These are phyloP conservation scores for Ophiosphaerella korrae DNA, from an alignment of 2,329 filamentous ascomycete species.

Conservation along the genomic window DNA sequence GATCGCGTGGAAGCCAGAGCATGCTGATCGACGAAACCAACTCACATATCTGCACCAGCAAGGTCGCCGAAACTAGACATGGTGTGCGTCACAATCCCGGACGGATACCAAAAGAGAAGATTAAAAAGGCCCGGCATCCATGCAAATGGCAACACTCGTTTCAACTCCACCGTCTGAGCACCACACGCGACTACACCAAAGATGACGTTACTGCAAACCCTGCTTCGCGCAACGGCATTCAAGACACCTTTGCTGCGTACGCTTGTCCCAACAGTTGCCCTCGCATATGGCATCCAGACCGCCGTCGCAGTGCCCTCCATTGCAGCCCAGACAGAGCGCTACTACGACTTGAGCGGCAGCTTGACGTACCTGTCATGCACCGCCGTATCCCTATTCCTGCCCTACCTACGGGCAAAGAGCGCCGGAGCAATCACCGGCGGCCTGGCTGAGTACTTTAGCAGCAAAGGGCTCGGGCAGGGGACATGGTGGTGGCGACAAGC, in stretches of 20 bases:
- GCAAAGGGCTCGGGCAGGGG: conserved; percentile 30
- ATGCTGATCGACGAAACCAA: conserved; percentile 16
- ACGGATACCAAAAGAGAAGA: neutral
- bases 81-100: conserved; percentile 1
- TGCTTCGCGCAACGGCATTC: conserved; percentile 67
- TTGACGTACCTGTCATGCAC: conserved; percentile 70
- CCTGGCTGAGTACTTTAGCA: conserved; percentile 35
- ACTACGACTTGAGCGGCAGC: conserved; percentile 71
- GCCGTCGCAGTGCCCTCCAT: conserved; percentile 68
- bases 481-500: conserved; percentile 66
- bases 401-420: conserved; percentile 60
- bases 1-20: conserved; percentile 10
- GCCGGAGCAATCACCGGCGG: conserved; percentile 52
- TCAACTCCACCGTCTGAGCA: too few species aligned
- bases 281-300: conserved; percentile 68
- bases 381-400: conserved; percentile 65
- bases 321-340: conserved; percentile 64
- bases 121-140: too few species aligned
- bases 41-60: conserved; percentile 6
- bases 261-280: conserved; percentile 64
- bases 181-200: neutral
- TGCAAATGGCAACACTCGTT: too few species aligned
- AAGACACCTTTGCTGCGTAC: conserved; percentile 66
- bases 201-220: conserved; percentile 49
- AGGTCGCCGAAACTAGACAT: neutral